phyloP scores from a whole-genome alignment of 768 basidiomycete genomes.

The Xerocomus spinulosus region DNA sequence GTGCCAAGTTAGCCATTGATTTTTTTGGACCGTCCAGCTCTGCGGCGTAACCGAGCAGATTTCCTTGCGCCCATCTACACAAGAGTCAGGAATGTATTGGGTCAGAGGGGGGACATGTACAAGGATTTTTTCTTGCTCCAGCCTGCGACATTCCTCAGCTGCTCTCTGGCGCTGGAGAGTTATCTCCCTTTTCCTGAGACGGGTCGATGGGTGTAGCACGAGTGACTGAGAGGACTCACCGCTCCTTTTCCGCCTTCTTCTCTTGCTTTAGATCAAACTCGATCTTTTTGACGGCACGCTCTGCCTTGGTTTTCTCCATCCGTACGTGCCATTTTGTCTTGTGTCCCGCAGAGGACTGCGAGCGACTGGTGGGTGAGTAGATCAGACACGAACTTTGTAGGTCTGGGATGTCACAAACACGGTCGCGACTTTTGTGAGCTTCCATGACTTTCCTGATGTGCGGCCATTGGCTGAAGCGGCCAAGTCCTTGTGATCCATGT shows the following conservation, averaged over 20 bases:
- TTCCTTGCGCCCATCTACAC: constrained; percentile 76
- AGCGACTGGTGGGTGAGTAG: constrained; percentile 43
- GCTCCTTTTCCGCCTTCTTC: constrained; percentile 60
- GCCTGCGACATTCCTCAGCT: constrained; percentile 63
- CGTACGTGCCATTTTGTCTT: constrained; percentile 70
- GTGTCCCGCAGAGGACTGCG: constrained; percentile 59
- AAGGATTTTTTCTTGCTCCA: constrained; percentile 38
- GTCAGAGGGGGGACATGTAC: constrained; percentile 5
- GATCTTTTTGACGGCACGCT: constrained; percentile 67
- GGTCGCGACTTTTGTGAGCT: constrained; percentile 44
- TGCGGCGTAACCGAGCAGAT: constrained; percentile 66
- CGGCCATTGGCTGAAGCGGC: constrained; percentile 62
- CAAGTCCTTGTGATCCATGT: constrained; percentile 31
- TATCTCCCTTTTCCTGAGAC: constrained; percentile 56
- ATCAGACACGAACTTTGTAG: constrained; percentile 1
- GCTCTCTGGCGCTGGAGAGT: constrained; percentile 68
- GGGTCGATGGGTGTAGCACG: not conserved
- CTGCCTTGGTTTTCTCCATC: constrained; percentile 63
- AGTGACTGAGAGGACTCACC: constrained; percentile 36
- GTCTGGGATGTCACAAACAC: constrained; percentile 35
- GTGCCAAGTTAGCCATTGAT: constrained; percentile 72
- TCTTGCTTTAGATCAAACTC: constrained; percentile 72
- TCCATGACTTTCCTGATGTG: constrained; percentile 70
- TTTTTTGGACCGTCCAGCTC: constrained; percentile 74
- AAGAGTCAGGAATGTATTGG: not conserved